Conservation (phyloP, 768 basidiomycete genomes). For the Leccinum uliginosum region DNA sequence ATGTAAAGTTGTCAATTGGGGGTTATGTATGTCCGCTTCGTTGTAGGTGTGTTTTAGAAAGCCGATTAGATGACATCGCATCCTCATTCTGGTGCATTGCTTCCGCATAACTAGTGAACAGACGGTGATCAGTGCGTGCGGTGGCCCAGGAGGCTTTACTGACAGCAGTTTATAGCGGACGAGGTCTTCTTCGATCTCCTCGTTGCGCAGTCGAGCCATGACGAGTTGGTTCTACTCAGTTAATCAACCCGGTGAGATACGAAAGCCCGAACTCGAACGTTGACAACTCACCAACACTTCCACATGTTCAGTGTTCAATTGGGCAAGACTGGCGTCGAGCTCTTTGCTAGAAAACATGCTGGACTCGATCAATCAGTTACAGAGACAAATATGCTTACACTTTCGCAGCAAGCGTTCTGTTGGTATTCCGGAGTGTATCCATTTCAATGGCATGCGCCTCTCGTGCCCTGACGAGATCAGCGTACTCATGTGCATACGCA, state of each 20-base stretch:
- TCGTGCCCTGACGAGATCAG: slow-evolving; percentile 68
- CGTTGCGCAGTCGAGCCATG: slow-evolving; percentile 79
- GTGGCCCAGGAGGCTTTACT: not conserved
- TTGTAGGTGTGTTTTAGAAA: slow-evolving; percentile 35
- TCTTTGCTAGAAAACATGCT: slow-evolving; percentile 52
- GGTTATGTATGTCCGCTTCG: slow-evolving; percentile 15
- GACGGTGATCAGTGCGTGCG: not conserved
- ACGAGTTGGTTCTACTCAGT: slow-evolving; percentile 81
- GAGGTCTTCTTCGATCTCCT: slow-evolving; percentile 91
- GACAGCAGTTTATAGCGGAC: slow-evolving; percentile 92
- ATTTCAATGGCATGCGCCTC: slow-evolving; percentile 84
- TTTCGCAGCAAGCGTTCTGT: slow-evolving; percentile 69
- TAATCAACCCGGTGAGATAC: slow-evolving; percentile 25
- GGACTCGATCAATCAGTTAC: not conserved
- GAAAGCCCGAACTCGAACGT: not conserved
- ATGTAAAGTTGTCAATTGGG: not conserved
- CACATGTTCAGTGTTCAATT: slow-evolving; percentile 81
- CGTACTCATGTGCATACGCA: slow-evolving; percentile 82
- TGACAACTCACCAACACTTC: slow-evolving; percentile 52
- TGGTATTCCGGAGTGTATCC: slow-evolving; percentile 76
- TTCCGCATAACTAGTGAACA: slow-evolving; percentile 51
- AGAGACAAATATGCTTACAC: slow-evolving; percentile 54
- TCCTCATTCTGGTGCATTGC: slow-evolving; percentile 76
- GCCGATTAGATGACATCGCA: slow-evolving; percentile 60
- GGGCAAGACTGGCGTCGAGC: slow-evolving; percentile 73